Base-by-base conservation (phyloP, 352 stramenopile species). In the Pythium dissimile region DNA sequence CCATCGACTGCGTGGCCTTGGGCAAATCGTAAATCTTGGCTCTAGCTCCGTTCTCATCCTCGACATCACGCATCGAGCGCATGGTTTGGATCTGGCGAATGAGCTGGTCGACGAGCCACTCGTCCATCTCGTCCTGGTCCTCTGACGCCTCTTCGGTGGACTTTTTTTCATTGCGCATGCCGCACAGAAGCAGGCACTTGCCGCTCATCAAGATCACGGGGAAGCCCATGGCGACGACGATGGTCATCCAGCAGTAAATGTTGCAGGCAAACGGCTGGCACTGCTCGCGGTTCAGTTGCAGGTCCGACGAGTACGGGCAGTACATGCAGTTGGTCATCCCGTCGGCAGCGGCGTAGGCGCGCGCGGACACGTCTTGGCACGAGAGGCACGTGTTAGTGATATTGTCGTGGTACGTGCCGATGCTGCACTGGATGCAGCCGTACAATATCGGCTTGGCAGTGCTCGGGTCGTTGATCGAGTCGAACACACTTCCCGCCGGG, bases 51-150 rank as follows among this genome's bases (percentile, higher is more conserved):
- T 13, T 24, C 11, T 41, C 43, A 16, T 34, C 31, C 11, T 35
- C 23, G 3, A 23, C 32, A 3, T 47, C 31, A 15, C 28, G 26
- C 26, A n/a, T 48, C 16, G 38, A 35, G 10, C 66, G 75, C 7
- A 55, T 66, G 0, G 67, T 57, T 12, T 60, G 67, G n/a, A 88
- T 42, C 26, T 86, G 74, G 9, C 76, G 73, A 62, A 85, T 76
- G 63, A 89, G 75, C 18, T 85, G 62, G 11, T 72, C 79, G 65
- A 89, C 80, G 12, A 79, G 66, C 79, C 79, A 89, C 45, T 80
- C 75, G 20, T 81, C 83, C 72, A 86, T 77, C 23, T 79, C 67
- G 37, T 89, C 79, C 59, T 83, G 72, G 50, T 89, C 72, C 27
- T 76, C 74, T 16, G 80, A 64, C 18, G 20, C 34, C 28, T 49